Percentiles rank a stretch among this genome's conserved stretches.
phyloP scores from a whole-genome alignment of 176 grass and related monocot genomes.

The Lolium rigidum region DNA sequence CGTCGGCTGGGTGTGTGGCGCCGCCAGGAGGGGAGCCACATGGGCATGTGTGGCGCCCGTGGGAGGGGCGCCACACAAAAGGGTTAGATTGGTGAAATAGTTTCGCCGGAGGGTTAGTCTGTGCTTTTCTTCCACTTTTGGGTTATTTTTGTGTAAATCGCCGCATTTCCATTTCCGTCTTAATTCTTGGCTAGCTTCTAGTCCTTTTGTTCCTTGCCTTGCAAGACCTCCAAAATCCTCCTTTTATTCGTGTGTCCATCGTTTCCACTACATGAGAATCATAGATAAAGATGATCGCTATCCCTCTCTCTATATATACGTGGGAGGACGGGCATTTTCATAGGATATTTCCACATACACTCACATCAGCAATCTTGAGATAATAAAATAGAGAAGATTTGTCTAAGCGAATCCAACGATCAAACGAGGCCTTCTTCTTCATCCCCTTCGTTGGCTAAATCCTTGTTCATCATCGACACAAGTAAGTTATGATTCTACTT shows the following conservation, averaged over 20 bases:
- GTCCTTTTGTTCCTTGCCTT: neutral
- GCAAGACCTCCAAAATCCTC: neutral
- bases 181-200: neutral
- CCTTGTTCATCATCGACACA: constrained; percentile 39
- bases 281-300: neutral
- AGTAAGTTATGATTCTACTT: constrained; percentile 32
- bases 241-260: no score
- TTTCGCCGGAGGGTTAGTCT: no score
- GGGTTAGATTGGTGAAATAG: no score
- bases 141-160: no score
- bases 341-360: neutral
- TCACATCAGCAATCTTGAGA: neutral
- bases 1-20: no score
- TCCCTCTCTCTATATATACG: neutral
- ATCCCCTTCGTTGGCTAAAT: constrained; percentile 15
- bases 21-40: no score
- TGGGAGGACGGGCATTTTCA: neutral
- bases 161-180: neutral
- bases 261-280: neutral
- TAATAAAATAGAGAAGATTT: neutral
- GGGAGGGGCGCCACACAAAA: no score
- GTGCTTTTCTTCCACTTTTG: no score
- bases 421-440: constrained; percentile 11
- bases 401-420: neutral
- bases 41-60: no score